These are phyloP conservation scores for Boletus rubropictus DNA, from an alignment of 768 basidiomycete genomes.

Conservation along the genomic window DNA sequence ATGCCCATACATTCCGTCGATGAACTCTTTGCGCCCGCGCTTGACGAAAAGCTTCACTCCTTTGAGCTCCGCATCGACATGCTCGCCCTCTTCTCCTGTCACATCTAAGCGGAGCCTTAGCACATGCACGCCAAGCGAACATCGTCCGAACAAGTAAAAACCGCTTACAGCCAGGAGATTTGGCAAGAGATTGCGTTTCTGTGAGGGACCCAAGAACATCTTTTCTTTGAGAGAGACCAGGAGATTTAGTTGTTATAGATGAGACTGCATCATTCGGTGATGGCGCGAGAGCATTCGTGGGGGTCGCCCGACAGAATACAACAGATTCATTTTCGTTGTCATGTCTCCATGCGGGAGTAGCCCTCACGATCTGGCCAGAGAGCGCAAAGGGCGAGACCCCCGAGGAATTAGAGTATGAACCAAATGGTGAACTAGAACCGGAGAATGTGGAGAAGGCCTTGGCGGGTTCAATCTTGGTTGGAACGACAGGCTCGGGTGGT, in stretches of 20 bases:
- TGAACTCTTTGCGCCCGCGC: slow-evolving; percentile 43
- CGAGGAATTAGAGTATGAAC: slow-evolving; percentile 24
- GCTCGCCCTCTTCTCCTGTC: slow-evolving; percentile 66
- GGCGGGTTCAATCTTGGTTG: slow-evolving; percentile 5
- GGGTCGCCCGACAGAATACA: slow-evolving; percentile 5
- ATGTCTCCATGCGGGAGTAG: slow-evolving; percentile 26
- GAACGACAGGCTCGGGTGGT: slow-evolving; percentile 9
- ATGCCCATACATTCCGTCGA: slow-evolving; percentile 55
- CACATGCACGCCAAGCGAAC: not conserved
- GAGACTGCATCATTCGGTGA: slow-evolving; percentile 19
- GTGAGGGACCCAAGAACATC: not conserved
- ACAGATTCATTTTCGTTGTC: slow-evolving; percentile 6
- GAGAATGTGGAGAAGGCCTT: slow-evolving; percentile 39
- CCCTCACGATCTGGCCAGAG: slow-evolving; percentile 10
- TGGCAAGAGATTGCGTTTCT: not conserved
- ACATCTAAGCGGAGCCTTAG: slow-evolving; percentile 19
- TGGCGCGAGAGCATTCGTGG: slow-evolving; percentile 9
- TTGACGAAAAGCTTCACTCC: slow-evolving; percentile 50
- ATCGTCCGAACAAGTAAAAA: not conserved
- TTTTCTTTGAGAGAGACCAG: not conserved
- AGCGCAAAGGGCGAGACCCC: slow-evolving; percentile 22
- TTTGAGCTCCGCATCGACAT: slow-evolving; percentile 50
- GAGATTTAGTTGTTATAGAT: not conserved
- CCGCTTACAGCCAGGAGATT: slow-evolving; percentile 18
- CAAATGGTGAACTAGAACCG: slow-evolving; percentile 32